phyloP scores from a whole-genome alignment of 768 basidiomycete species.

The Lactarius deliciosus region DNA sequence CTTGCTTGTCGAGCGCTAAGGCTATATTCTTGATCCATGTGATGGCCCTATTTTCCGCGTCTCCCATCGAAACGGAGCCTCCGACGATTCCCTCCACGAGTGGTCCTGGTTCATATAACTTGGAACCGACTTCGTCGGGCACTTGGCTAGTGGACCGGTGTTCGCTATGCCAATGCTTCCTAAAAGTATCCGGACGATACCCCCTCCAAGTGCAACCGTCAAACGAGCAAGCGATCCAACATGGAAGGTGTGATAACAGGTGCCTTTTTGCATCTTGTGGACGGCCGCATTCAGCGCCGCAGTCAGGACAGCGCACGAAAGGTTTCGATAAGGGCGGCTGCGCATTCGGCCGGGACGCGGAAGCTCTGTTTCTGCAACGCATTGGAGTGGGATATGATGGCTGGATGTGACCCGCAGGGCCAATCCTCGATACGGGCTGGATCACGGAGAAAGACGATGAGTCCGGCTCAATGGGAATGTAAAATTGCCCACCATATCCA shows the following conservation, averaged over 20 bases:
- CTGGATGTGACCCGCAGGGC: background rate
- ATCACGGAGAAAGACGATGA: background rate
- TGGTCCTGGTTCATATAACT: conserved; percentile 13
- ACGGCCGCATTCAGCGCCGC: background rate
- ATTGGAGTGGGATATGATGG: background rate
- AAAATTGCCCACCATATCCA: background rate
- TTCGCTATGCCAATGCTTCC: background rate
- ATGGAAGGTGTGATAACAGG: background rate
- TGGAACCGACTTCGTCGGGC: background rate
- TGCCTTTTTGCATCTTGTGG: conserved; percentile 8
- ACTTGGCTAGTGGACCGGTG: conserved; percentile 11
- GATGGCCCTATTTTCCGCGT: background rate
- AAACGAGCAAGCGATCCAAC: conserved; percentile 4
- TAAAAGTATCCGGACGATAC: conserved; percentile 6
- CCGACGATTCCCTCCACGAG: background rate
- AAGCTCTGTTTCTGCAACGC: no score
- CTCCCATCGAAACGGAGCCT: background rate
- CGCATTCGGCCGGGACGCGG: background rate
- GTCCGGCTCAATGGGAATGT: background rate
- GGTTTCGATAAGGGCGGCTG: background rate
- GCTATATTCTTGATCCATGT: background rate
- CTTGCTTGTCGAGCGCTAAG: background rate
- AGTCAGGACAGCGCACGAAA: background rate
- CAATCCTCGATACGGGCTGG: background rate
- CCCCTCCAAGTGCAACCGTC: conserved; percentile 19